A percentile compares a stretch with the other conserved stretches of the same genome.
Evolutionary conservation across 163 green algal genomes (phyloP).

Genomic region (Dunaliella salina): DNA sequence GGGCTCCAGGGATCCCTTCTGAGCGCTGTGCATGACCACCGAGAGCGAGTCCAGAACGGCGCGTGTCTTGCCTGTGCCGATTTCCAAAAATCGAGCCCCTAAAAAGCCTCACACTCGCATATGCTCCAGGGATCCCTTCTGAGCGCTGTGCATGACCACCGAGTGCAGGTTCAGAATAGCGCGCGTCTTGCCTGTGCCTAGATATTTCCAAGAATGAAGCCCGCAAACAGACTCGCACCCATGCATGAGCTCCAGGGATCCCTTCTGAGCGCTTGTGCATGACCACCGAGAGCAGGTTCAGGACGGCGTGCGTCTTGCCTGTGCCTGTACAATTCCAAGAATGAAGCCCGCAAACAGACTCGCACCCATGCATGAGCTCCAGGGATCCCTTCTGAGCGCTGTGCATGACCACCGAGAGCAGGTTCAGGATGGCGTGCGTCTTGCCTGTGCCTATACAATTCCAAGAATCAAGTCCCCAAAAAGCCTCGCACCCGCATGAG

Average conservation of each 20-base stretch:
- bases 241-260: conserved; percentile 31
- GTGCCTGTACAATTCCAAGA: conserved; percentile 59
- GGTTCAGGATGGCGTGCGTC: conserved; percentile 87
- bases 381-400: conserved; percentile 45
- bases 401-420: conserved; percentile 87
- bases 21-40: conserved; percentile 76
- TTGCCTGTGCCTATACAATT: conserved; percentile 84
- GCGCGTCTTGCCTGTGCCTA: conserved; percentile 91
- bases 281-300: conserved; percentile 85
- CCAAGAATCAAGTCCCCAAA: background rate
- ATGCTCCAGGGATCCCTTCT: conserved; percentile 41
- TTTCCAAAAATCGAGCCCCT: background rate
- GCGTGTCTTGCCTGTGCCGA: conserved; percentile 91
- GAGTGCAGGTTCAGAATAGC: conserved; percentile 88
- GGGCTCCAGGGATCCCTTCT: conserved; percentile 41
- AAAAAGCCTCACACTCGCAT: conserved; percentile 4
- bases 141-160: conserved; percentile 76
- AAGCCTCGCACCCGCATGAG: conserved; percentile 13
- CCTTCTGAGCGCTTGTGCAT: conserved; percentile 66
- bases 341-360: background rate
- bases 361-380: conserved; percentile 23
- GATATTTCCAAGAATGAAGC: background rate
- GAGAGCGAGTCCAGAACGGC: conserved; percentile 88
- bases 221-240: background rate
- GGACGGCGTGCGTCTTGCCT: conserved; percentile 91